A percentile compares a stretch with the other conserved stretches of the same genome.
phyloP scores from a whole-genome alignment of 148 eudicot genomes.

The Nyssa sinensis region DNA sequence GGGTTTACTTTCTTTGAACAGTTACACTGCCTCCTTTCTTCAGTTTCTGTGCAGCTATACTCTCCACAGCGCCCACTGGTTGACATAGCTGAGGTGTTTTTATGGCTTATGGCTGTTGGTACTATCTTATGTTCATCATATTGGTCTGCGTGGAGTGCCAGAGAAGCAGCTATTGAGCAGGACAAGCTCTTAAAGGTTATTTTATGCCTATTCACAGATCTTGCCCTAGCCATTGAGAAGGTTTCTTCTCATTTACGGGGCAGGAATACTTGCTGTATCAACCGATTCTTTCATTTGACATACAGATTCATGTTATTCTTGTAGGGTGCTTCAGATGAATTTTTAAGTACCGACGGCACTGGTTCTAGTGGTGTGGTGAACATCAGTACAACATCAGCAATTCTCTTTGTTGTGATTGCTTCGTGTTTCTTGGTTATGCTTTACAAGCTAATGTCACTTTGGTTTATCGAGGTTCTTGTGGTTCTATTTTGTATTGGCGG shows the following conservation, averaged over 20 bases:
- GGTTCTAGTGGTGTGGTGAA: conserved; percentile 62
- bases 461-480: conserved; percentile 92
- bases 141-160: conserved; percentile 98
- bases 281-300: neutral
- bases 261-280: neutral
- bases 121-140: conserved; percentile 90
- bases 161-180: conserved; percentile 84
- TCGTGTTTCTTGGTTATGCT: conserved; percentile 92
- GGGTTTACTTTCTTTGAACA: conserved; percentile 18
- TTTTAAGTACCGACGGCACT: conserved; percentile 31
- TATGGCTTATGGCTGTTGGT: conserved; percentile 99
- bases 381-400: conserved; percentile 81
- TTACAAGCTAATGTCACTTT: conserved; percentile 88
- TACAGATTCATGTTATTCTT: conserved; percentile 6
- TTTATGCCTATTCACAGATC: neutral
- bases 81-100: conserved; percentile 92
- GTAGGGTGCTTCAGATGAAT: conserved; percentile 82
- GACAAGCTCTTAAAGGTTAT: conserved; percentile 82
- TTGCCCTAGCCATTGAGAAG: neutral
- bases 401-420: conserved; percentile 82
- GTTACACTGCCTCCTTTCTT: conserved; percentile 47
- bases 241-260: neutral
- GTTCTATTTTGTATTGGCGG: conserved; percentile 95
- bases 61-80: conserved; percentile 89
- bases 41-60: conserved; percentile 94